Percentiles rank a stretch among this genome's conserved stretches.
Evolutionary conservation across 2,329 filamentous ascomycete species (phyloP).

Genomic region (Clonostachys rosea): DNA sequence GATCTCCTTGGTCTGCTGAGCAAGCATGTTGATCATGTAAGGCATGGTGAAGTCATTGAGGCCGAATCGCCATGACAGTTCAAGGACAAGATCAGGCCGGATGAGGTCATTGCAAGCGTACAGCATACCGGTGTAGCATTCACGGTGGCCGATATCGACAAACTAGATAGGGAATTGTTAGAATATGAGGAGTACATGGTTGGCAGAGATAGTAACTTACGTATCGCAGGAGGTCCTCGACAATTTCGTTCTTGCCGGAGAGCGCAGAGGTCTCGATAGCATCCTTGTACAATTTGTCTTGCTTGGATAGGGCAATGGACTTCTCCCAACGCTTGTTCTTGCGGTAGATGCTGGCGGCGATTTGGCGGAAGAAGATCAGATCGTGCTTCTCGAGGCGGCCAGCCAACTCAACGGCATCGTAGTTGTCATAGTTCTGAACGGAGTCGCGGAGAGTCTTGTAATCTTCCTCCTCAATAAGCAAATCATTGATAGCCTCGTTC

Average conservation of each 20-base stretch:
- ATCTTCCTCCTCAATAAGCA: slow-evolving; percentile 97
- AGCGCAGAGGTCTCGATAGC: slow-evolving; percentile 96
- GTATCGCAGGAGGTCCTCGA: slow-evolving; percentile 93
- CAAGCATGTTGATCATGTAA: slow-evolving; percentile 98
- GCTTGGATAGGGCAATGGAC: slow-evolving; percentile 94
- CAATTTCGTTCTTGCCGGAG: slow-evolving; percentile 83
- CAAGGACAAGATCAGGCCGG: slow-evolving; percentile 85
- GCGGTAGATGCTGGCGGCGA: slow-evolving; percentile 96
- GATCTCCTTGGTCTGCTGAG: slow-evolving; percentile 84
- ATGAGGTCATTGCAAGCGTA: slow-evolving; percentile 98
- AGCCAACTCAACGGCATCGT: slow-evolving; percentile 90
- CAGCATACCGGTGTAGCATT: slow-evolving; percentile 99
- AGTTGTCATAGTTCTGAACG: slow-evolving; percentile 98
- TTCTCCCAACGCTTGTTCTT: slow-evolving; percentile 99
- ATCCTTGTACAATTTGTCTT: slow-evolving; percentile 99
- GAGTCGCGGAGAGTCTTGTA: slow-evolving; percentile 98
- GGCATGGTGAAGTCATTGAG: slow-evolving; percentile 98
- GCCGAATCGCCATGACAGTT: slow-evolving; percentile 94
- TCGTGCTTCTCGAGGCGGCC: slow-evolving; percentile 95
- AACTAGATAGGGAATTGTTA: slow-evolving; percentile 58
- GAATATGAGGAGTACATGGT: slow-evolving; percentile 6
- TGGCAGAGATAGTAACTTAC: slow-evolving; percentile 57
- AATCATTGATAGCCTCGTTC: slow-evolving; percentile 96
- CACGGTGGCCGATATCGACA: slow-evolving; percentile 96
- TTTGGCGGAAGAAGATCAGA: slow-evolving; percentile 97